Conservation (phyloP, 2,329 filamentous ascomycete species). For the Myriosclerotinia duriaeana region DNA sequence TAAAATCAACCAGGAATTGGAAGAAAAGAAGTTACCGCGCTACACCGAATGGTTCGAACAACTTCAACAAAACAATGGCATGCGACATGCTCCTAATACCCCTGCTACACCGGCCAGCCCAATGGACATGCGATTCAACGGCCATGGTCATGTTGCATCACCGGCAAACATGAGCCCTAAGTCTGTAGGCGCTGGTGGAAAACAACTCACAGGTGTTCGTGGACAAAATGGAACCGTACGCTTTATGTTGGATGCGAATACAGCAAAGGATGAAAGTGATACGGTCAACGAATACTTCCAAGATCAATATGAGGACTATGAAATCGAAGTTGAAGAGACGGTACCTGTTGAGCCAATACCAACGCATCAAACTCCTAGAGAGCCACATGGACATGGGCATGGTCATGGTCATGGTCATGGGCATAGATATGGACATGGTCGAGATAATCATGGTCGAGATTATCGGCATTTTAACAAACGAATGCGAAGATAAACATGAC, state of each 20-base stretch:
- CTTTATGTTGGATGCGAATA: slow-evolving; percentile 81
- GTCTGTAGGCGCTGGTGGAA: slow-evolving; percentile 36
- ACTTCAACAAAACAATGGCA: slow-evolving; percentile 38
- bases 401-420: slow-evolving; percentile 23
- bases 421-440: slow-evolving; percentile 19
- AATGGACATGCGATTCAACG: slow-evolving; percentile 38
- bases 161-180: slow-evolving; percentile 39
- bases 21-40: slow-evolving; percentile 59
- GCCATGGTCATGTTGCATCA: slow-evolving; percentile 36
- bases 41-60: slow-evolving; percentile 59
- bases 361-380: slow-evolving; percentile 24
- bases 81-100: slow-evolving; percentile 41
- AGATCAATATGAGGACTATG: slow-evolving; percentile 73
- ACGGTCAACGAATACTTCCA: slow-evolving; percentile 68
- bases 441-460: slow-evolving; percentile 25
- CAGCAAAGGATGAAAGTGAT: slow-evolving; percentile 69
- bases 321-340: slow-evolving; percentile 71
- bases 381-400: slow-evolving; percentile 24
- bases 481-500: slow-evolving; percentile 20
- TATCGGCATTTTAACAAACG: slow-evolving; percentile 30
- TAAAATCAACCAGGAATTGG: slow-evolving; percentile 77
- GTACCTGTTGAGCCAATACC: slow-evolving; percentile 29
- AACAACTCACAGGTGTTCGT: slow-evolving; percentile 32
- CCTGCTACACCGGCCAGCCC: slow-evolving; percentile 41
- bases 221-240: slow-evolving; percentile 73